Conservation (phyloP, 306 rosid species). For the Trifolium fragiferum region DNA sequence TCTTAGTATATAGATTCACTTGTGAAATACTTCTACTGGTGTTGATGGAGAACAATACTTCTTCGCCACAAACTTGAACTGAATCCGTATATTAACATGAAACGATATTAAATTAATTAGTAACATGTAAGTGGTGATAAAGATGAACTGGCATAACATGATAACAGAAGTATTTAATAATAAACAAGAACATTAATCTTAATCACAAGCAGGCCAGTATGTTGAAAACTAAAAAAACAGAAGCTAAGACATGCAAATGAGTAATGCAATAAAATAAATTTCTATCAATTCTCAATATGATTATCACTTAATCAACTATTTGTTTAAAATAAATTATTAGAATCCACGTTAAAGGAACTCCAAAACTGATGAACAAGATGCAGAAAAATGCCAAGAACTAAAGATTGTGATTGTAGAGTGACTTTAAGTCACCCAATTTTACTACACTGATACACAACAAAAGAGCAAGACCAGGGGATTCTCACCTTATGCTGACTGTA, state of each 20-base stretch:
- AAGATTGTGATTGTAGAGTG: conserved; percentile 2
- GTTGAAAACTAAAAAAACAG: not conserved
- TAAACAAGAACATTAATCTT: conserved; percentile 1
- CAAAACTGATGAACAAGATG: not conserved
- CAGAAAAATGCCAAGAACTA: conserved; percentile 23
- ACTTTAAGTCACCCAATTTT: conserved; percentile 5
- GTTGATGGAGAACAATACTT: conserved; percentile 60
- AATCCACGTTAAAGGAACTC: conserved; percentile 4
- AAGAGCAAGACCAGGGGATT: conserved; percentile 10
- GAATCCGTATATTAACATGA: conserved; percentile 28
- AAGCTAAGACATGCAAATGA: not conserved
- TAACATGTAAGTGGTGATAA: not conserved
- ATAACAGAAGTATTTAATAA: not conserved
- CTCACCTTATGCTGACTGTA: conserved; percentile 75
- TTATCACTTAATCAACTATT: conserved; percentile 3
- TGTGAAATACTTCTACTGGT: conserved; percentile 55
- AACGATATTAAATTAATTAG: conserved; percentile 7
- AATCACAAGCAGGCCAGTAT: not conserved
- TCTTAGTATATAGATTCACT: conserved; percentile 28
- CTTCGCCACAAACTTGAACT: conserved; percentile 78
- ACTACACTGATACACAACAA: not conserved
- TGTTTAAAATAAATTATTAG: conserved; percentile 3
- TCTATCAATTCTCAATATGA: not conserved
- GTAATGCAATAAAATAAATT: conserved; percentile 18
- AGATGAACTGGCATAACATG: conserved; percentile 9